These are phyloP conservation scores for Filobasidium uniguttulatum DNA, from an alignment of 1,284 basidiomycete genomes.

Conservation along the genomic window DNA sequence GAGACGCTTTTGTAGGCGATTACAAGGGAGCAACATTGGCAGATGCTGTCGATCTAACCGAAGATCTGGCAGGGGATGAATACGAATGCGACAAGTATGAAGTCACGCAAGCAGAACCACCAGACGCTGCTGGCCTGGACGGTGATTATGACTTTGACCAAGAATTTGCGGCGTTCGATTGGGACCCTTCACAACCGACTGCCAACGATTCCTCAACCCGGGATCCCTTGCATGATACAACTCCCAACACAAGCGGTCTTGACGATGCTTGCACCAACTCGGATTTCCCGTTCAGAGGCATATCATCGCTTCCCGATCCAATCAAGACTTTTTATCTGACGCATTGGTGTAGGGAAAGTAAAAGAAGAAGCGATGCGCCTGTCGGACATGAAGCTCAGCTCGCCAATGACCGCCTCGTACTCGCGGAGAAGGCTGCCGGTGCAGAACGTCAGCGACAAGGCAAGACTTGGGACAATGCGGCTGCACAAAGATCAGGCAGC, in stretches of 20 bases:
- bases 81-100: constrained; percentile 2
- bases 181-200: neutral
- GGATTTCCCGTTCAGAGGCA: neutral
- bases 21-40: no score
- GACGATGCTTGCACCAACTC: no score
- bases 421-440: neutral
- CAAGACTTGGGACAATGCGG: neutral
- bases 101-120: neutral
- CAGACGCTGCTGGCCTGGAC: neutral
- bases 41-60: neutral
- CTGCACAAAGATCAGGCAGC: neutral
- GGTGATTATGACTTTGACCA: neutral
- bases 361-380: neutral
- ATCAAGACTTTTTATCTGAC: neutral
- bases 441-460: neutral
- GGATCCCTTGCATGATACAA: no score
- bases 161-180: neutral
- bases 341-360: neutral
- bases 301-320: neutral
- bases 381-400: neutral
- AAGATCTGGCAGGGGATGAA: neutral
- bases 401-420: neutral
- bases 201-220: no score
- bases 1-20: no score
- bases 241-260: no score